Evolutionary conservation across 148 eudicot species (phyloP).

Genomic region (Cornus florida): DNA sequence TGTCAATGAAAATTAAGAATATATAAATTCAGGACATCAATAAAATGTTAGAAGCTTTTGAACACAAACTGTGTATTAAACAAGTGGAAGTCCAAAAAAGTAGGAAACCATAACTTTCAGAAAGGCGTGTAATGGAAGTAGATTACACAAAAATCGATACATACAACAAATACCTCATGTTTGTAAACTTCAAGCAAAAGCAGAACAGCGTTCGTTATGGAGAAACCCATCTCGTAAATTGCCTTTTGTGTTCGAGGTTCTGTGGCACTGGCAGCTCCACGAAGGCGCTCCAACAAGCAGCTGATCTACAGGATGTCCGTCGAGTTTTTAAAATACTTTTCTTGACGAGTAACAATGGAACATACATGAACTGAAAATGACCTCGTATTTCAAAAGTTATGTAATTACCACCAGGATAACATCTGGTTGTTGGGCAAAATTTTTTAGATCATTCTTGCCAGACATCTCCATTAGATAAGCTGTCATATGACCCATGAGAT

Average conservation of each 20-base stretch:
- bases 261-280: conserved; percentile 92
- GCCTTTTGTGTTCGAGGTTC: conserved; percentile 94
- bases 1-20: too few relatives aligned
- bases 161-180: conserved; percentile 66
- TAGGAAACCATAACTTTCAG: not conserved
- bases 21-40: too few relatives aligned
- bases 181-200: conserved; percentile 79
- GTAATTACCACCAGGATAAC: conserved; percentile 65
- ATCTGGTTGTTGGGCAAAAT: conserved; percentile 77
- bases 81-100: conserved; percentile 1
- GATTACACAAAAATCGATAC: not conserved
- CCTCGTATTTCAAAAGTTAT: not conserved
- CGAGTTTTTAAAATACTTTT: not conserved
- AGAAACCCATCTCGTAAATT: conserved; percentile 81
- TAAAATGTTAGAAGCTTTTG: too few relatives aligned
- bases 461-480: conserved; percentile 68
- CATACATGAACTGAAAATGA: not conserved
- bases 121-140: not conserved
- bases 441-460: conserved; percentile 66
- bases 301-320: conserved; percentile 52
- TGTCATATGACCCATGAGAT: conserved; percentile 65
- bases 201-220: conserved; percentile 67
- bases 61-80: not conserved
- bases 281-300: conserved; percentile 91
- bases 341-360: not conserved